Evolutionary conservation across 2,329 filamentous ascomycete genomes (phyloP).

Genomic region (Chaetomium sp.): DNA sequence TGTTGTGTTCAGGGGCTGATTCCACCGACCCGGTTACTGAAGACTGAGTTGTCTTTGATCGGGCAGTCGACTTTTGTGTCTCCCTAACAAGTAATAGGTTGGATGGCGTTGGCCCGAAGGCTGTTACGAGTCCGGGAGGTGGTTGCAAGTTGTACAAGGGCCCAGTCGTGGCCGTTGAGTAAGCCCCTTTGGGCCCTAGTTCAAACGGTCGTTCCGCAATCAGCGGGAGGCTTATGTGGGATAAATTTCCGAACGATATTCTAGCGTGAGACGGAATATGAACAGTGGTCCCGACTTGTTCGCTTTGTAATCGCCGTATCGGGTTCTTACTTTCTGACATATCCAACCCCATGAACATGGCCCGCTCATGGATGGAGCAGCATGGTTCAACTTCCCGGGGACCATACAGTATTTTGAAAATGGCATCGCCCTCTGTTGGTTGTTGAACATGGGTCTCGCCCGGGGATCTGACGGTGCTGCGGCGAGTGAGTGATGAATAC

Average conservation of each 20-base stretch:
- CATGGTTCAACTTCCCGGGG: neutral
- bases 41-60: neutral
- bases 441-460: neutral
- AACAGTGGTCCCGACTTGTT: neutral
- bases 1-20: neutral
- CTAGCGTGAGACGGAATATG: neutral
- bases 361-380: neutral
- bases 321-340: neutral
- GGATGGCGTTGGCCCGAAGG: neutral
- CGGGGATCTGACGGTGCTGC: neutral
- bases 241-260: neutral
- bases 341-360: neutral
- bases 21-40: slow-evolving; percentile 4
- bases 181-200: neutral
- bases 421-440: neutral
- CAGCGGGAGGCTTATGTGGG: neutral
- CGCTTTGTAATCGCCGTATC: neutral
- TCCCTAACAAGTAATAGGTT: neutral
- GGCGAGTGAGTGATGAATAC: neutral
- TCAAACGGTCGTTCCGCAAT: neutral
- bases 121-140: too few relatives aligned
- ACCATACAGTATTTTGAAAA: neutral
- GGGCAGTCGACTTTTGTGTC: neutral
- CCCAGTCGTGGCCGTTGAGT: neutral
- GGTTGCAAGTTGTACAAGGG: neutral